Conservation (phyloP, 2,329 filamentous ascomycete species). For the Emergomyces orientalis region DNA sequence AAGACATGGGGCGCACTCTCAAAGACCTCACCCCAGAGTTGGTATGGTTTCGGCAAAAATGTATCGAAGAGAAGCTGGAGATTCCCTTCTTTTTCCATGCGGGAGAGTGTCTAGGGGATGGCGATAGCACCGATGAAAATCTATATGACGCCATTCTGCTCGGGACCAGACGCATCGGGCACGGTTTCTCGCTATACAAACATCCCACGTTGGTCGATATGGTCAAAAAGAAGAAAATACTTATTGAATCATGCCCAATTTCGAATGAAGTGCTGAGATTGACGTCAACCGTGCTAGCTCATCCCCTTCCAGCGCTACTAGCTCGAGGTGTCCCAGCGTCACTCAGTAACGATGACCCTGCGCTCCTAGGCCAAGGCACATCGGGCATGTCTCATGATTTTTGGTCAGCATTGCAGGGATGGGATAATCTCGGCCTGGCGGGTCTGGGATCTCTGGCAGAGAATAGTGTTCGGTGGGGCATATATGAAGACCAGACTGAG, state of each 20-base stretch:
- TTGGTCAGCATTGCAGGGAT: constrained; percentile 85
- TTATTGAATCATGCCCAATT: constrained; percentile 84
- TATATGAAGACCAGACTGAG: constrained; percentile 67
- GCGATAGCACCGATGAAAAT: constrained; percentile 70
- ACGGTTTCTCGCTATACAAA: constrained; percentile 81
- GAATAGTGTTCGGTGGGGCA: constrained; percentile 85
- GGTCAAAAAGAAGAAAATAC: constrained; percentile 77
- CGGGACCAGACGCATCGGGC: constrained; percentile 79
- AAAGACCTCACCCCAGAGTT: constrained; percentile 70
- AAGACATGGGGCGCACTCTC: constrained; percentile 68
- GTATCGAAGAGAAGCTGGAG: constrained; percentile 64
- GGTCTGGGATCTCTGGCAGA: constrained; percentile 80
- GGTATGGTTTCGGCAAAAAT: constrained; percentile 89
- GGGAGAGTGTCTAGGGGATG: constrained; percentile 76
- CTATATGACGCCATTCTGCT: constrained; percentile 82
- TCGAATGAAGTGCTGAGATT: constrained; percentile 83
- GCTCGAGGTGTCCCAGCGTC: constrained; percentile 75
- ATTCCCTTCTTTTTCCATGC: constrained; percentile 96
- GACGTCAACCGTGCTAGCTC: constrained; percentile 63
- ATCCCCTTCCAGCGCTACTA: constrained; percentile 69
- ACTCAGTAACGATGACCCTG: constrained; percentile 84
- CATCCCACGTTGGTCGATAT: constrained; percentile 83
- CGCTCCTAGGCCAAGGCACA: constrained; percentile 72
- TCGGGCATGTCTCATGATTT: constrained; percentile 86
- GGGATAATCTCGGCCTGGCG: constrained; percentile 81